Percentiles rank a stretch among this genome's conserved stretches.
Evolutionary conservation across 139 green algal genomes (phyloP).

Genomic region (Micractinium conductrix): DNA sequence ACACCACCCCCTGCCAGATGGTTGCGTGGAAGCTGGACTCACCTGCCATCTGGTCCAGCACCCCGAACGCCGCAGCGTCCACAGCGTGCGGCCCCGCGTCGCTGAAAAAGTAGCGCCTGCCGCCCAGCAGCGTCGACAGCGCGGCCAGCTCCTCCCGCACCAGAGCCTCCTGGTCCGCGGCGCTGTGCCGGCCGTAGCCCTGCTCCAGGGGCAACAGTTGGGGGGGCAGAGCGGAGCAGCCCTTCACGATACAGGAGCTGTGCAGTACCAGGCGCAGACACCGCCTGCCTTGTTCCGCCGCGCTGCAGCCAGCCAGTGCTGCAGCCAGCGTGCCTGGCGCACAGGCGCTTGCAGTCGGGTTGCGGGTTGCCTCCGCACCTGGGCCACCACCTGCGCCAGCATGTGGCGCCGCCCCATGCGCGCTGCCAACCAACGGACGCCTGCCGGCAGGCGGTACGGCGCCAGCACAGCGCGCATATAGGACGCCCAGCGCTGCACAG

Average conservation of each 20-base stretch:
- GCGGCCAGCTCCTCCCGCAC: neutral
- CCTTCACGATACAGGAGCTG: no score
- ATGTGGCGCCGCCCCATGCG: neutral
- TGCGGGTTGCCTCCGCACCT: no score
- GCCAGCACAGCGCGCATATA: neutral
- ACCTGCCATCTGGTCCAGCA: constrained; percentile 4
- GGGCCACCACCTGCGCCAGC: neutral
- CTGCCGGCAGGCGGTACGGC: neutral
- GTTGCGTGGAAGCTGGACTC: no score
- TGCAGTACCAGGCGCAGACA: no score
- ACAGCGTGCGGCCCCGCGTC: neutral
- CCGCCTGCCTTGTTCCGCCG: no score
- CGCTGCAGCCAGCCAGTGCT: no score
- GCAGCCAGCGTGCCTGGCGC: no score
- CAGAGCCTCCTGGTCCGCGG: neutral
- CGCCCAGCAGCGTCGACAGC: neutral
- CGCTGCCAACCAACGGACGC: neutral
- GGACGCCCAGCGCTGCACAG: neutral
- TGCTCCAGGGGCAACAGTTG: no score
- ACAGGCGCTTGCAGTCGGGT: no score
- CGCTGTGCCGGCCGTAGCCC: constrained; percentile 10
- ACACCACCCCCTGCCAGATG: no score
- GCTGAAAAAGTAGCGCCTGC: neutral
- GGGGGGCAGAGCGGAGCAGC: no score
- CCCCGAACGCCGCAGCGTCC: neutral